Evolutionary conservation across 225 moss, liverwort and hornwort species (phyloP).

Genomic region (Pleurozium schreberi): DNA sequence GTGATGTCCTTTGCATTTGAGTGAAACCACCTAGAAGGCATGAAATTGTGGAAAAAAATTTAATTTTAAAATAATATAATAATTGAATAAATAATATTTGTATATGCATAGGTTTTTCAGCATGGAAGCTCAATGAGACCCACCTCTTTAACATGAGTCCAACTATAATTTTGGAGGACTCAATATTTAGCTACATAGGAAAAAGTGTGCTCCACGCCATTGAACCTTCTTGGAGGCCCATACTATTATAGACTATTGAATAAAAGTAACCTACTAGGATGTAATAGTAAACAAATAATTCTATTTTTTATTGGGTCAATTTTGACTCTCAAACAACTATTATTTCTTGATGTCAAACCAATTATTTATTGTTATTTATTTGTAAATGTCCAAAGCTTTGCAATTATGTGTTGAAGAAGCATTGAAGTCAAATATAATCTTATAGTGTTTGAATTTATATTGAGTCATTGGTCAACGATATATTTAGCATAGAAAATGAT

Average conservation of each 20-base stretch:
- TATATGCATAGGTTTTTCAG: too few relatives aligned
- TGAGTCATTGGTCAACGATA: background rate
- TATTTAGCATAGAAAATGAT: background rate
- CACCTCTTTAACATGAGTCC: accelerated
- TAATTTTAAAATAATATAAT: too few relatives aligned
- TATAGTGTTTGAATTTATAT: too few relatives aligned
- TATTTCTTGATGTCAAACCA: background rate
- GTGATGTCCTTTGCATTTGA: background rate
- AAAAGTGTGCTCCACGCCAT: accelerated
- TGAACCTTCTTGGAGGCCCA: background rate
- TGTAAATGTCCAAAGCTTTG: accelerated
- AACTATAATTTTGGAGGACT: accelerated
- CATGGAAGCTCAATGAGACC: too few relatives aligned
- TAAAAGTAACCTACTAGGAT: too few relatives aligned
- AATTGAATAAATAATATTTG: too few relatives aligned
- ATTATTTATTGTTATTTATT: accelerated
- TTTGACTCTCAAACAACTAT: too few relatives aligned
- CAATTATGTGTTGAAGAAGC: accelerated
- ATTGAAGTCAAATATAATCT: background rate
- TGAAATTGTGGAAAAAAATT: too few relatives aligned
- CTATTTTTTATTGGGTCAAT: background rate
- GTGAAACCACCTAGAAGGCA: too few relatives aligned
- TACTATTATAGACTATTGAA: background rate
- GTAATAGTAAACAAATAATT: background rate
- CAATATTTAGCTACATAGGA: background rate